These are phyloP conservation scores for Hanseniaspora pseudoguilliermondii DNA, from an alignment of 805 yeast genomes.

Conservation along the genomic window DNA sequence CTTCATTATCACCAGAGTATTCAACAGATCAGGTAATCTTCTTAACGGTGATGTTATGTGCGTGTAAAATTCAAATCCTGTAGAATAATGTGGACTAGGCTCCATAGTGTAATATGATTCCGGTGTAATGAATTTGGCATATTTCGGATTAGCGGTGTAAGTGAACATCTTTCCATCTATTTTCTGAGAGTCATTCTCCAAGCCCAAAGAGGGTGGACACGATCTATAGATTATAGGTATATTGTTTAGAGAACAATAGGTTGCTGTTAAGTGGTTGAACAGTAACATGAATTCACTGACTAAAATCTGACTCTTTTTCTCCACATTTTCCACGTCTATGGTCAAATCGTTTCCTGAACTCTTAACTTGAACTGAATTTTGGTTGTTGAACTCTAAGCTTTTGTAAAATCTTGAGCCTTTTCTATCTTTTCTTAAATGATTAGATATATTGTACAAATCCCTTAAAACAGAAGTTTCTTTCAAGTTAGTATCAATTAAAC, in stretches of 20 bases:
- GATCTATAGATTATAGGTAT: conserved; percentile 38
- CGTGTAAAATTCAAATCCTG: conserved; percentile 52
- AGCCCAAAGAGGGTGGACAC: not conserved
- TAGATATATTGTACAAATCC: not conserved
- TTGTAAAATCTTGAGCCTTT: not conserved
- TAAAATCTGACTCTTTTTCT: conserved; percentile 42
- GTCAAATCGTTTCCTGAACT: too few species aligned
- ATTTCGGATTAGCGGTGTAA: not conserved
- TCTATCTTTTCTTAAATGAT: not conserved
- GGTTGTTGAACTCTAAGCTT: not conserved
- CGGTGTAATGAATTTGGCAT: not conserved
- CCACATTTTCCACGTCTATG: not conserved
- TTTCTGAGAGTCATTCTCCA: not conserved
- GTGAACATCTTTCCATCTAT: not conserved
- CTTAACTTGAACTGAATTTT: not conserved
- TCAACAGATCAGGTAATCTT: conserved; percentile 64
- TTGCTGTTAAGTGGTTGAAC: conserved; percentile 54
- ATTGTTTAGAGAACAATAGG: conserved; percentile 31
- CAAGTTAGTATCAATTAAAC: not conserved
- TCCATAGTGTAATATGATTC: conserved; percentile 6
- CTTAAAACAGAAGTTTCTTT: not conserved
- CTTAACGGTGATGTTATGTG: conserved; percentile 85
- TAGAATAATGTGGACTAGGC: conserved; percentile 43
- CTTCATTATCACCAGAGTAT: conserved; percentile 63
- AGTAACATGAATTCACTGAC: conserved; percentile 79